phyloP scores from a whole-genome alignment of 2,329 filamentous ascomycete species.

The Cercospora brassicicola region DNA sequence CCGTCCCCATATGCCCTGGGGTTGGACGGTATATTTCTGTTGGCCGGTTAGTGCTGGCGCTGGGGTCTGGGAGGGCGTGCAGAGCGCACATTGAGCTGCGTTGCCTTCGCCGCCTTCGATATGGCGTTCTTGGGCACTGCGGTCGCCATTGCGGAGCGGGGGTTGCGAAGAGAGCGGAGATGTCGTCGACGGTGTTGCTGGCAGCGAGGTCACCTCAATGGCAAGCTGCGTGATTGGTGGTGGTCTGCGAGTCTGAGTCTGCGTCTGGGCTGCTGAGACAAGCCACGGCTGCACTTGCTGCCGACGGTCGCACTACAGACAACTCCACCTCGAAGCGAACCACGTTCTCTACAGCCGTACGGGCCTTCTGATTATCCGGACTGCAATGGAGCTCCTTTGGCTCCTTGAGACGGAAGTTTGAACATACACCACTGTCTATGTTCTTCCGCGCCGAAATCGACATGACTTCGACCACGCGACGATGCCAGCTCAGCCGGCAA shows the following conservation, averaged over 20 bases:
- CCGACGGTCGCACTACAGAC: background rate
- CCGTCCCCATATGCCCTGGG: slow-evolving; percentile 80
- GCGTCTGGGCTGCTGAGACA: slow-evolving; percentile 5
- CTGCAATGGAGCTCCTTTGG: background rate
- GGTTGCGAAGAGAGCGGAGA: background rate
- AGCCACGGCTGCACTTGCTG: slow-evolving; percentile 20
- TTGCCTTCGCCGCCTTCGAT: slow-evolving; percentile 21
- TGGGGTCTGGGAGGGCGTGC: background rate
- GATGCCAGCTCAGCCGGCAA: slow-evolving; percentile 1
- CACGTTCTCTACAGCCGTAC: background rate
- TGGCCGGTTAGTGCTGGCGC: slow-evolving; percentile 9
- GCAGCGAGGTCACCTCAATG: slow-evolving; percentile 1
- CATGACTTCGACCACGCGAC: slow-evolving; percentile 3
- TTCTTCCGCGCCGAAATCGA: slow-evolving; percentile 9
- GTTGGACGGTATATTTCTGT: slow-evolving; percentile 95
- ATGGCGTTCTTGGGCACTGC: slow-evolving; percentile 24
- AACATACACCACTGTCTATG: background rate
- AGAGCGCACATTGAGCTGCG: slow-evolving; percentile 21
- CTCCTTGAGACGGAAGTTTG: background rate
- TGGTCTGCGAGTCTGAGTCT: slow-evolving; percentile 7
- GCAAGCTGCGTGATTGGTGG: slow-evolving; percentile 1
- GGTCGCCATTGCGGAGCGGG: slow-evolving; percentile 21
- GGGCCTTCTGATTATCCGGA: slow-evolving; percentile 7
- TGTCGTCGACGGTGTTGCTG: background rate
- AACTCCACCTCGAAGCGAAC: slow-evolving; percentile 4